Percentiles rank a stretch among this genome's conserved stretches.
These are phyloP conservation scores for Diaporthe sp. DNA, from an alignment of 2,329 filamentous ascomycete genomes.

Conservation along the genomic window DNA sequence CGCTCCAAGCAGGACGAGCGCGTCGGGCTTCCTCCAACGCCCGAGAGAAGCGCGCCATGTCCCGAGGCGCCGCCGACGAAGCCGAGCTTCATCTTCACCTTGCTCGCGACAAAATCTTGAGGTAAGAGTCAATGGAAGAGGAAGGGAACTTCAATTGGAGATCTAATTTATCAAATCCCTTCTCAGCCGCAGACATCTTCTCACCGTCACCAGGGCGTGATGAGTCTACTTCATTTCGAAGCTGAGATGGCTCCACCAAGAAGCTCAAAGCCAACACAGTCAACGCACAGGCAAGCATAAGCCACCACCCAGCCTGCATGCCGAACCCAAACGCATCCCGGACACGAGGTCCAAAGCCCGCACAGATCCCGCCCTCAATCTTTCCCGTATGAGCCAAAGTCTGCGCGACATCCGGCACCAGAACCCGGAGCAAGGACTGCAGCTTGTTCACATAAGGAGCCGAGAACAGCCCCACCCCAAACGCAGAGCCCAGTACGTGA, in stretches of 20 bases:
- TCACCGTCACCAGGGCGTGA: not conserved
- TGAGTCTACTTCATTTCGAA: not conserved
- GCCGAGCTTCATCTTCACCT: too few relatives aligned
- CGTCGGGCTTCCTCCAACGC: too few relatives aligned
- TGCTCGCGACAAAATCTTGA: too few relatives aligned
- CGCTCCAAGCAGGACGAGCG: too few relatives aligned
- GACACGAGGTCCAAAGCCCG: not conserved
- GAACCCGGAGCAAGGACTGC: not conserved
- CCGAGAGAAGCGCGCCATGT: too few relatives aligned
- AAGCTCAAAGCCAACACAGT: not conserved
- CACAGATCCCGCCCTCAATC: rapidly evolving
- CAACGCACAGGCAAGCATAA: not conserved
- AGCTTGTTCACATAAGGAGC: not conserved
- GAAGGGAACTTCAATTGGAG: not conserved
- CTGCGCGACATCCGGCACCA: not conserved
- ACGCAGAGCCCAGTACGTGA: not conserved
- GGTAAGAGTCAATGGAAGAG: too few relatives aligned
- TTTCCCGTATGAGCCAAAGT: not conserved
- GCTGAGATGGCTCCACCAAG: rapidly evolving
- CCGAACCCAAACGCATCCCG: not conserved
- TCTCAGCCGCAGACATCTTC: not conserved
- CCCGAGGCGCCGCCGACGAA: too few relatives aligned
- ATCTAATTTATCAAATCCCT: not conserved
- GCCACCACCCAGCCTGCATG: not conserved
- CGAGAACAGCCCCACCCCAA: not conserved